Evolutionary conservation across 345 rosid genomes (phyloP), one percentile per base, ranked within the genome.

Genomic region (Bruguiera sexangula): DNA sequence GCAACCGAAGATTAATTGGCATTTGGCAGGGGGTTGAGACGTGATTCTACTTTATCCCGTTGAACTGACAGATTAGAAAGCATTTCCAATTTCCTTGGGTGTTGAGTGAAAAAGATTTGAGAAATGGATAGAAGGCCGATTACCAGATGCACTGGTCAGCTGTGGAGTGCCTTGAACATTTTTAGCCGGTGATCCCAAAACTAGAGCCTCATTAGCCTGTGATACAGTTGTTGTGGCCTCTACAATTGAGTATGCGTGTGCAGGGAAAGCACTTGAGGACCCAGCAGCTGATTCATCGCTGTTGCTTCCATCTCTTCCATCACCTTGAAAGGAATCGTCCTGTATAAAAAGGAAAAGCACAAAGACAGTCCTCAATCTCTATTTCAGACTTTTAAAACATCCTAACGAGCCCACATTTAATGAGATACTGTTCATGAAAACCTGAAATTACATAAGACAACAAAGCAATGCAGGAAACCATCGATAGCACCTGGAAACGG

Each of bases 121-220:
- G 31, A 69, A 54, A 19, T 24, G 53, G 39, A 59, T 59, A 48
- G 32, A 37, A 72, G 60, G 43, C 0, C 10, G 15, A 37, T 66
- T 75, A 81, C 78, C 77, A 13, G 73, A 29, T 72, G 56, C 52
- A 19, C 29, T 24, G 66, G 66, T 50, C 48, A 2, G 43, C 53
- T 48, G 37, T 62, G 43, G 68, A 8, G 1, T 26, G 24, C 2
- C 62, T 20, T 16, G 67, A 70, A 3, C 22, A 4, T 16, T 29
- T 8, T 36, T 52, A 53, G 37, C 19, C 62, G 0, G 24, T 6
- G 53, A 39, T 60, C 39, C 15, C 39, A 57, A 19, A 20, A 51
- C 53, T 24, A 16, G 67, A 54, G 34, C 30, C 32, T 7, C 62
- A 20, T 62, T 22, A 15, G 64, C 20, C 54, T 50, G 70, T 15